A percentile compares a stretch with the other conserved stretches of the same genome.
Conservation (phyloP, 2,329 filamentous ascomycete genomes). For the Lachnellula subtilissima region DNA sequence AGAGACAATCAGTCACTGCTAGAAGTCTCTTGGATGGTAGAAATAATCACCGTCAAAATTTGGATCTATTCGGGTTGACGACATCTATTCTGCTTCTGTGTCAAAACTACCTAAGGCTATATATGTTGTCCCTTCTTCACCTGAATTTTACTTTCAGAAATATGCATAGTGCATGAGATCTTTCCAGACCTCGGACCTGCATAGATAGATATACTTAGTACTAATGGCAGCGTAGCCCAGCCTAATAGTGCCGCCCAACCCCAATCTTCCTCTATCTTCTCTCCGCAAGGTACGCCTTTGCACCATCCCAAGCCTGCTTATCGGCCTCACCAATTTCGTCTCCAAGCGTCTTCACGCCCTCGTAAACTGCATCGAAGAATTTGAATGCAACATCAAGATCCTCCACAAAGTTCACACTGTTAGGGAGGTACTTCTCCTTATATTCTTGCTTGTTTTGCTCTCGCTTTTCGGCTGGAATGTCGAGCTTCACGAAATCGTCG, state of each 20-base stretch:
- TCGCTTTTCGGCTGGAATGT: slow-evolving; percentile 47
- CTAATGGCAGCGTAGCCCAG: not conserved
- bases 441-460: slow-evolving; percentile 46
- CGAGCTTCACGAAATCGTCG: slow-evolving; percentile 60
- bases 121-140: not conserved
- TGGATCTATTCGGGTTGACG: slow-evolving; percentile 13
- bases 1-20: too few species aligned
- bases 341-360: slow-evolving; percentile 51
- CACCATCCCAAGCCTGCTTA: slow-evolving; percentile 50
- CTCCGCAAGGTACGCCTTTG: slow-evolving; percentile 45
- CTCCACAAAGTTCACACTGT: slow-evolving; percentile 52
- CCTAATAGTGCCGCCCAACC: slow-evolving; percentile 26
- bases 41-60: not conserved
- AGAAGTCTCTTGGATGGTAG: too few species aligned
- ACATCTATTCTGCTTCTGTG: slow-evolving; percentile 12
- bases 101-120: not conserved
- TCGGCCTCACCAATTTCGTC: slow-evolving; percentile 44
- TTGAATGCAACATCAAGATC: slow-evolving; percentile 54
- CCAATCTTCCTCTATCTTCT: slow-evolving; percentile 18
- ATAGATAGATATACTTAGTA: slow-evolving; percentile 2
- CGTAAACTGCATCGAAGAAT: slow-evolving; percentile 54
- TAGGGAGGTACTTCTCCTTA: slow-evolving; percentile 46
- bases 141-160: not conserved
- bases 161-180: not conserved
- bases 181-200: not conserved